Evolutionary conservation across 345 rosid genomes (phyloP).

Genomic region (Gossypioides kirkii): DNA sequence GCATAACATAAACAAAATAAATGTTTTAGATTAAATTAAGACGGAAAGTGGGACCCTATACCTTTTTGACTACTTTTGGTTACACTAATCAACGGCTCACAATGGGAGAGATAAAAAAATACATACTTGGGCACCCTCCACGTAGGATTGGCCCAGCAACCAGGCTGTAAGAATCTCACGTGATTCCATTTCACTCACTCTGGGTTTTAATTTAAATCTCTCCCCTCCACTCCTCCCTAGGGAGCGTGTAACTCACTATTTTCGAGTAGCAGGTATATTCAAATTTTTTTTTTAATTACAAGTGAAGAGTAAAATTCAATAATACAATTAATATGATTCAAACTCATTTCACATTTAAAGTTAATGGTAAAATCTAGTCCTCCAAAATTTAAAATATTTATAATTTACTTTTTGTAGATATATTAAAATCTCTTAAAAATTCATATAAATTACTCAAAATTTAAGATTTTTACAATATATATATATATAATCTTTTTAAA

Average conservation of each 20-base stretch:
- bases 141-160: conserved; percentile 43
- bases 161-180: conserved; percentile 71
- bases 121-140: conserved; percentile 34
- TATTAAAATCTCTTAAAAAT: too few species aligned
- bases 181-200: conserved; percentile 32
- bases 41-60: conserved; percentile 24
- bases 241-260: conserved; percentile 21
- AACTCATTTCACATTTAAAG: too few species aligned
- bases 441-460: too few species aligned
- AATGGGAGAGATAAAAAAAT: neutral
- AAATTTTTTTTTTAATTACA: too few species aligned
- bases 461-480: too few species aligned
- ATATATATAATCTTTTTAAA: too few species aligned
- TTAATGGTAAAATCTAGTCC: too few species aligned
- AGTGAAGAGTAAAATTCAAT: too few species aligned
- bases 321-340: too few species aligned
- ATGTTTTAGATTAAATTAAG: conserved; percentile 14
- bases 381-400: too few species aligned
- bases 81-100: neutral
- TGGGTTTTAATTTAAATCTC: conserved; percentile 19
- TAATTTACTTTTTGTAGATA: too few species aligned
- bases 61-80: conserved; percentile 28
- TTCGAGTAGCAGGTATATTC: too few species aligned
- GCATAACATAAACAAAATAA: conserved; percentile 18
- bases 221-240: neutral